These are phyloP conservation scores for Heliosperma pusillum DNA, from an alignment of 148 eudicot genomes.

Conservation along the genomic window DNA sequence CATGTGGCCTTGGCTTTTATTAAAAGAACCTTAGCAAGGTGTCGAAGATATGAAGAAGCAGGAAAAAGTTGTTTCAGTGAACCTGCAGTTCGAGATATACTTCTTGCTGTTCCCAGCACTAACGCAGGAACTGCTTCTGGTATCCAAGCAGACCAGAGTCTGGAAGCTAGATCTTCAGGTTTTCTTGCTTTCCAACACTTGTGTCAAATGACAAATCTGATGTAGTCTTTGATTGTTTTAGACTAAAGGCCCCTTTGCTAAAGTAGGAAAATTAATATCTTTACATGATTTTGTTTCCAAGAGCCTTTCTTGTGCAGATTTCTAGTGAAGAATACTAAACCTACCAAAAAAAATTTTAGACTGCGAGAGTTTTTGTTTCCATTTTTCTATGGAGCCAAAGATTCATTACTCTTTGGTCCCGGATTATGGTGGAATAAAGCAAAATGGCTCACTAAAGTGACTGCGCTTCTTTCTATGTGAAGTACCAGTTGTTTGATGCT, in stretches of 20 bases:
- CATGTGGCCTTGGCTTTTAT: constrained; percentile 80
- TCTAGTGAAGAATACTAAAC: neutral
- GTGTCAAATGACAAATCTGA: neutral
- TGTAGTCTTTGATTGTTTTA: neutral
- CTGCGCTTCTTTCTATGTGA: too few species aligned
- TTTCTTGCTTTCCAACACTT: neutral
- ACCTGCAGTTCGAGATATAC: constrained; percentile 60
- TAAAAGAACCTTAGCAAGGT: constrained; percentile 71
- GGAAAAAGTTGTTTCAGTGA: constrained; percentile 79
- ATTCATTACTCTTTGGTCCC: too few species aligned
- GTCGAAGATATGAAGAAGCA: constrained; percentile 55
- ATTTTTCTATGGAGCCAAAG: too few species aligned
- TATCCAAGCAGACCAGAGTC: constrained; percentile 25
- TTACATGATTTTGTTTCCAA: neutral
- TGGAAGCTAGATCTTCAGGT: constrained; percentile 36
- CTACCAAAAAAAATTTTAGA: too few species aligned
- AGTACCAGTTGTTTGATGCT: too few species aligned
- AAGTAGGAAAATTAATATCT: neutral
- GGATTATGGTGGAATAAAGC: too few species aligned
- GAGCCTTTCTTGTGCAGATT: neutral
- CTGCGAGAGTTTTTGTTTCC: too few species aligned
- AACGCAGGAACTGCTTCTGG: constrained; percentile 33
- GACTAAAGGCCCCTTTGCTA: neutral
- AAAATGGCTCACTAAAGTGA: too few species aligned
- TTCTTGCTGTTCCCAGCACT: constrained; percentile 47